Evolutionary conservation across 2,329 filamentous ascomycete genomes (phyloP), one percentile per base, ranked within the genome.

Genomic region (Colletotrichum euphorbiae): DNA sequence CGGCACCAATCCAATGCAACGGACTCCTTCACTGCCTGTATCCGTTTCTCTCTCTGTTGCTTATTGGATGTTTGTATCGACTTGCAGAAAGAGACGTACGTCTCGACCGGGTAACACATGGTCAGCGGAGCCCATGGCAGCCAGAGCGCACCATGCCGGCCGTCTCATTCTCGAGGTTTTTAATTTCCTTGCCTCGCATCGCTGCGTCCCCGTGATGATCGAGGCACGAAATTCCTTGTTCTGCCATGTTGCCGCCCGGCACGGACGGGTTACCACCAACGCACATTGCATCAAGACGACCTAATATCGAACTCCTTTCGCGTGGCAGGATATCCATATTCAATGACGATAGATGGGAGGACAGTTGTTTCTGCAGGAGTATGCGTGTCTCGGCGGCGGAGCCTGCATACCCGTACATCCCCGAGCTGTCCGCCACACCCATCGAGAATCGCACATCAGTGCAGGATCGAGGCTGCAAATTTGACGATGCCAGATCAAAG

Each of bases 371-470:
- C 61, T 69, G 66, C 66, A 62, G 45, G 58, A 48, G 19, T 40
- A 42, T 62, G 58, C 64, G 61, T 66, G 66, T 54, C 61, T 66
- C 66, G 61, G 66, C 66, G 61, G 66, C 45, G 61, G 62, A 59
- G 48, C 33, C 21, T 33, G 61, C 61, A 66, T 69, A 55, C 24
- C 61, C 66, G 42, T 54, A 48, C 66, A 42, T 55, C 33, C 54
- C 55, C 66, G 54, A 59, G 52, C 58, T 68, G 65, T 15, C 21
- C 33, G 40, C 46, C 54, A 65, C 24, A 52, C 40, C 52, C 46
- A 60, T 65, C 46, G 19, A 59, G 31, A n/a, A 13, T 45, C 55
- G 17, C 55, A 40, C 42, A 17, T 42, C 46, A 38, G 50, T 24
- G 38, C 28, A 65, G 40, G 33, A 33, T 28, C 54, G 55, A 60